phyloP scores from a whole-genome alignment of 2,329 filamentous ascomycete species.

The Fusarium sp. region DNA sequence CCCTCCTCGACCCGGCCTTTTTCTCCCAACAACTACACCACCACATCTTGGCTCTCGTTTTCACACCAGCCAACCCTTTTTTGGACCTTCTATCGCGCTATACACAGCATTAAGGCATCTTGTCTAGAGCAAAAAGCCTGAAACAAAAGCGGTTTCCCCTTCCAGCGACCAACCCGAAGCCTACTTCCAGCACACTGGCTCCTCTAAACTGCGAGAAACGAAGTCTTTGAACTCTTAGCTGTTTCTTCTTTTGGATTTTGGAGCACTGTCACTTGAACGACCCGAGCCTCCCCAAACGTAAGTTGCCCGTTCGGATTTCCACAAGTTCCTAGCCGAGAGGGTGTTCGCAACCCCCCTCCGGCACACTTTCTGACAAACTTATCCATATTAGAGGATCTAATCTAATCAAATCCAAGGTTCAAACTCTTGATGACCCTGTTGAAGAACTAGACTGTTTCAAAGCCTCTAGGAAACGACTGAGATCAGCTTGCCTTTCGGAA shows the following conservation, averaged over 20 bases:
- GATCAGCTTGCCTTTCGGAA: too few species aligned
- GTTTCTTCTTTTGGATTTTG: background rate
- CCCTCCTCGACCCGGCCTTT: background rate
- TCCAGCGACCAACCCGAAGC: constrained; percentile 30
- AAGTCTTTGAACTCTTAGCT: background rate
- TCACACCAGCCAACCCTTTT: constrained; percentile 36
- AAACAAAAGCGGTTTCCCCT: constrained; percentile 28
- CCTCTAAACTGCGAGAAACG: background rate
- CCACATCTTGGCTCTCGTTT: constrained; percentile 37
- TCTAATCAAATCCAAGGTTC: background rate
- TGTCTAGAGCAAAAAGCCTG: constrained; percentile 37
- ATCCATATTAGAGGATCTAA: too few species aligned
- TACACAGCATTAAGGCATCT: constrained; percentile 48
- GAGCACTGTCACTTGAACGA: background rate
- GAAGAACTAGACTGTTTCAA: background rate
- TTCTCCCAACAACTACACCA: constrained; percentile 26
- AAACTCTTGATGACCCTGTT: background rate
- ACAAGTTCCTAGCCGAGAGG: background rate
- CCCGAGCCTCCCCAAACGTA: constrained; percentile 6
- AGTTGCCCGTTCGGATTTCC: background rate
- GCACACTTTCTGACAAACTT: too few species aligned
- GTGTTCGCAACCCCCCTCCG: background rate
- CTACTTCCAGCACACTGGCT: background rate
- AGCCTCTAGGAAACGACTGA: background rate
- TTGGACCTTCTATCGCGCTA: constrained; percentile 49